Evolutionary conservation across 345 rosid genomes (phyloP).

Genomic region (Eutrema yunnanense): DNA sequence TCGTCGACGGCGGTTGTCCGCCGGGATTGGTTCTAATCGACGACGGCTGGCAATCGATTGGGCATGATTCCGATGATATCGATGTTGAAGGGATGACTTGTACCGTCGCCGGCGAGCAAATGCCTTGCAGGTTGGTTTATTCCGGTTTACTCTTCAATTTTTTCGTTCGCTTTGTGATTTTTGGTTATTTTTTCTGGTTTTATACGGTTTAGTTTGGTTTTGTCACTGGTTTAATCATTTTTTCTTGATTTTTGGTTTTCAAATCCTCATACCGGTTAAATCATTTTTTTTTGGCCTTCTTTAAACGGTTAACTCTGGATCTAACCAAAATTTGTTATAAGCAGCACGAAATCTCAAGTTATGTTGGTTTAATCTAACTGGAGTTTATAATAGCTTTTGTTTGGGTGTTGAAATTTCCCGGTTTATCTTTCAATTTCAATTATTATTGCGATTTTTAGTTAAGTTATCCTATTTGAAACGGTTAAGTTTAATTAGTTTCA

Average conservation of each 20-base stretch:
- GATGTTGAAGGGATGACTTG: conserved; percentile 66
- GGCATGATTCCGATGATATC: conserved; percentile 68
- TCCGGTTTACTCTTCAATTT: neutral
- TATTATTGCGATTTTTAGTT: too few relatives aligned
- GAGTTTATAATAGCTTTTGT: neutral
- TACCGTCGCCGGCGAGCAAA: conserved; percentile 86
- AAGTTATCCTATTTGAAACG: too few relatives aligned
- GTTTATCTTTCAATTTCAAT: too few relatives aligned
- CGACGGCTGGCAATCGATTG: conserved; percentile 95
- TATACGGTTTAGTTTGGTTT: neutral
- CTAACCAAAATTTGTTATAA: too few relatives aligned
- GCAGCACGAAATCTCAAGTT: too few relatives aligned
- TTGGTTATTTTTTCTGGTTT: neutral
- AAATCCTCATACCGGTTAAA: neutral
- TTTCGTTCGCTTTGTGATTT: neutral
- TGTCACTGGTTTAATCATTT: neutral
- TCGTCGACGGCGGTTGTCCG: conserved; percentile 88
- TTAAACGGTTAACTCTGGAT: too few relatives aligned
- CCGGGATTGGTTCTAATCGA: conserved; percentile 92
- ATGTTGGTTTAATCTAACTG: too few relatives aligned
- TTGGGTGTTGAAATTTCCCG: too few relatives aligned
- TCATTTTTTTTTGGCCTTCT: neutral
- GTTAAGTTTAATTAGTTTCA: too few relatives aligned
- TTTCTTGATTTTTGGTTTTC: neutral
- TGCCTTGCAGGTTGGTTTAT: conserved; percentile 69